A percentile compares a stretch with the other conserved stretches of the same genome.
Evolutionary conservation across 1,284 basidiomycete species (phyloP).

Genomic region (Ustilago shanxiensis): DNA sequence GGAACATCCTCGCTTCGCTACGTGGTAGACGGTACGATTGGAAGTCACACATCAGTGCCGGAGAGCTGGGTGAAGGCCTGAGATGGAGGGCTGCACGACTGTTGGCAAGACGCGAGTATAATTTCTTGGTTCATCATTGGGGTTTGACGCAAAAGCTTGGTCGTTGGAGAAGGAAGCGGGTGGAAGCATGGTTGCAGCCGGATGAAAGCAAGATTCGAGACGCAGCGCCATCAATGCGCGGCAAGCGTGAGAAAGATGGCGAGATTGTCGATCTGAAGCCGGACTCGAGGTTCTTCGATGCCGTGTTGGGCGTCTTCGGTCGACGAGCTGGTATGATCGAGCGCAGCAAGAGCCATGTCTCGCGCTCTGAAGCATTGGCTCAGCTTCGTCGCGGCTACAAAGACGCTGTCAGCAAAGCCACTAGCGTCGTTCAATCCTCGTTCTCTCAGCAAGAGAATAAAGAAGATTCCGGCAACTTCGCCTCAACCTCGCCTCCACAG

Average conservation of each 20-base stretch:
- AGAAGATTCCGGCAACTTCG: too few relatives aligned
- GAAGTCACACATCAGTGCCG: neutral
- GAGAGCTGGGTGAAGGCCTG: constrained; percentile 29
- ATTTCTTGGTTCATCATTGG: constrained; percentile 38
- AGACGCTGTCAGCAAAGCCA: constrained; percentile 7
- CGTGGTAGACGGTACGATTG: constrained; percentile 14
- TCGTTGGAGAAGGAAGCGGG: constrained; percentile 19
- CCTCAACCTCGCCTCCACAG: neutral
- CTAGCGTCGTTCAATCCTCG: neutral
- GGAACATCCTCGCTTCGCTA: constrained; percentile 35
- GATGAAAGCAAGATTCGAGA: neutral
- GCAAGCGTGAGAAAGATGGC: neutral
- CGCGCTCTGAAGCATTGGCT: constrained; percentile 20
- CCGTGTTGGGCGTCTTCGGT: constrained; percentile 39
- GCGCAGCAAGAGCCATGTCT: constrained; percentile 24
- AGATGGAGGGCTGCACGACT: constrained; percentile 35
- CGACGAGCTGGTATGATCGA: constrained; percentile 33
- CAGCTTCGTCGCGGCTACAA: constrained; percentile 29
- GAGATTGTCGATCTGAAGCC: constrained; percentile 1
- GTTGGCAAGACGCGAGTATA: constrained; percentile 34
- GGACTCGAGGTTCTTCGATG: constrained; percentile 44
- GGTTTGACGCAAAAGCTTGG: constrained; percentile 12
- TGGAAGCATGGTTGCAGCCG: constrained; percentile 15
- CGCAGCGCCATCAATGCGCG: neutral
- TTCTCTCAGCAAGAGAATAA: too few relatives aligned